phyloP scores from a whole-genome alignment of 768 basidiomycete genomes.

The Astraeus odoratus region DNA sequence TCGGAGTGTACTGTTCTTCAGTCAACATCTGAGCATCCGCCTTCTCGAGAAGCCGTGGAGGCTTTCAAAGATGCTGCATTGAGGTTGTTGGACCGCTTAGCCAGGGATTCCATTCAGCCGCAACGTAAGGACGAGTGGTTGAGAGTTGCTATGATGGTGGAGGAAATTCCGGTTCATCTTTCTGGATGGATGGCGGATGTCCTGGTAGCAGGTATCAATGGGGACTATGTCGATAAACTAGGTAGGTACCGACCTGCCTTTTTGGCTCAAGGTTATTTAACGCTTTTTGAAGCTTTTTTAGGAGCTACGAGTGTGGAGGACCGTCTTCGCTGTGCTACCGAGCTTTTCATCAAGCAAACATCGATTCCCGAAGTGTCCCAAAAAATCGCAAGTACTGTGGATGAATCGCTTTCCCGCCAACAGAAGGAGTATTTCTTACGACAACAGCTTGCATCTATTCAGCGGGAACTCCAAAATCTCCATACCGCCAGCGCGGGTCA shows the following conservation, averaged over 20 bases:
- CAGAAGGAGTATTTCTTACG: slow-evolving; percentile 85
- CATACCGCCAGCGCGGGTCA: slow-evolving; percentile 27
- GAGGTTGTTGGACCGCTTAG: slow-evolving; percentile 59
- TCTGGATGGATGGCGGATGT: slow-evolving; percentile 76
- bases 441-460: slow-evolving; percentile 76
- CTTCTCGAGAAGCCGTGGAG: slow-evolving; percentile 48
- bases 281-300: slow-evolving; percentile 47
- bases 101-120: slow-evolving; percentile 34
- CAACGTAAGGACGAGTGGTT: slow-evolving; percentile 58
- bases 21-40: slow-evolving; percentile 33
- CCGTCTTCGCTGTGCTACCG: slow-evolving; percentile 60
- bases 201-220: slow-evolving; percentile 48
- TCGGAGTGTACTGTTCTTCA: slow-evolving; percentile 42
- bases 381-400: slow-evolving; percentile 74
- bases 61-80: slow-evolving; percentile 66
- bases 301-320: slow-evolving; percentile 51
- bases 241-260: slow-evolving; percentile 35
- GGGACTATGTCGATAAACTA: slow-evolving; percentile 65
- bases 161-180: slow-evolving; percentile 57
- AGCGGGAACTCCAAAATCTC: slow-evolving; percentile 63
- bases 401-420: slow-evolving; percentile 80
- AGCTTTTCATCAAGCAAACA: slow-evolving; percentile 65
- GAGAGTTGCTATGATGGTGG: slow-evolving; percentile 65
- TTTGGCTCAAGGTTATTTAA: slow-evolving; percentile 16
- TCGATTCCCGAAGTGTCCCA: slow-evolving; percentile 77